phyloP scores from a whole-genome alignment of 192 early-diverging fungal species.

The Phycomyces nitens region DNA sequence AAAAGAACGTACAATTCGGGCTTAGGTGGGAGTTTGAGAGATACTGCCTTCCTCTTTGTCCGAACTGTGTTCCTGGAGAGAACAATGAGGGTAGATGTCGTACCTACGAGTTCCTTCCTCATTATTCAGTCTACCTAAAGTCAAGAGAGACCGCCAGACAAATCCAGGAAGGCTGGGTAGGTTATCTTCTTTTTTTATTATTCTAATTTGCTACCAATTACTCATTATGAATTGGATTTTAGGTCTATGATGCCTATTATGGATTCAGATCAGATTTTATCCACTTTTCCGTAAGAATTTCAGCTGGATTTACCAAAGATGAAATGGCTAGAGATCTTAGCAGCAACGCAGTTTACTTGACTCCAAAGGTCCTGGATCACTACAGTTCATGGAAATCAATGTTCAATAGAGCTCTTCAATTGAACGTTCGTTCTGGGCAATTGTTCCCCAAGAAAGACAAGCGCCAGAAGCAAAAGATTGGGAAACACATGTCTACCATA shows the following conservation, averaged over 20 bases:
- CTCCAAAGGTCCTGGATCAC: constrained; percentile 29
- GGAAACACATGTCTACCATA: constrained; percentile 25
- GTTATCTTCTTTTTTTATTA: background rate
- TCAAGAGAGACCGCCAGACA: constrained; percentile 23
- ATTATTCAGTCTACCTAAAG: constrained; percentile 30
- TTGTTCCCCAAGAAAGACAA: constrained; percentile 18
- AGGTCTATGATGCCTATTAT: constrained; percentile 33
- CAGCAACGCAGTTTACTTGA: constrained; percentile 32
- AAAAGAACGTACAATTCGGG: background rate
- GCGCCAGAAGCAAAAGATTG: constrained; percentile 16
- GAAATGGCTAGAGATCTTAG: background rate
- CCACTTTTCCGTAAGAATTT: constrained; percentile 36
- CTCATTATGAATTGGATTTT: background rate
- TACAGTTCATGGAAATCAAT: constrained; percentile 23
- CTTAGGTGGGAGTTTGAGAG: constrained; percentile 37
- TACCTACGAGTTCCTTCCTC: constrained; percentile 23
- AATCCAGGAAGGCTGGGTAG: constrained; percentile 10
- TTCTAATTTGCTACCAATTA: background rate
- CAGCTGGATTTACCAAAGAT: constrained; percentile 3
- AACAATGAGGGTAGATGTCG: constrained; percentile 16
- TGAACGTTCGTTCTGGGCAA: constrained; percentile 33
- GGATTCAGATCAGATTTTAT: constrained; percentile 38
- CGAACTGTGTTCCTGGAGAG: background rate
- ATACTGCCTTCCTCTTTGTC: constrained; percentile 2
- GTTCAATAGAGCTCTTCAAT: constrained; percentile 24